phyloP scores from a whole-genome alignment of 345 rosid genomes.

The Boechera divaricarpa region DNA sequence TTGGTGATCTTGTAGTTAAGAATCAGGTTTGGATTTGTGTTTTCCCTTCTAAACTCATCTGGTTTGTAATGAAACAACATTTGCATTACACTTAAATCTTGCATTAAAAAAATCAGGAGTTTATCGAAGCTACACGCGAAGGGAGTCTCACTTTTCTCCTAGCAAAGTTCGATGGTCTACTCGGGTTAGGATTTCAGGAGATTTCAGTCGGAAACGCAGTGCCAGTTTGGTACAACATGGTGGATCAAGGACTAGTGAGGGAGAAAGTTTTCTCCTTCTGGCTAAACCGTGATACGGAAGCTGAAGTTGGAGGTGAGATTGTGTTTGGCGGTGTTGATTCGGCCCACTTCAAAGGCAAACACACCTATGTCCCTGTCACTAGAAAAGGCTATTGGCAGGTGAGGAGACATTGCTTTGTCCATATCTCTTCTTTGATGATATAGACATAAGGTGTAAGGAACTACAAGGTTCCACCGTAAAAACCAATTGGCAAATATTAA shows the following conservation, averaged over 20 bases:
- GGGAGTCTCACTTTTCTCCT: constrained; percentile 58
- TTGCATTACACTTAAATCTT: neutral
- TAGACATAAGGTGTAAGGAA: neutral
- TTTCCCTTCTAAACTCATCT: neutral
- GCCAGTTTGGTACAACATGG: constrained; percentile 83
- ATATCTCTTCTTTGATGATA: neutral
- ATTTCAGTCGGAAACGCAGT: constrained; percentile 67
- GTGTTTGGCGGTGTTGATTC: constrained; percentile 83
- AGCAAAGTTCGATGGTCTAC: constrained; percentile 79
- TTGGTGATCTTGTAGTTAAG: constrained; percentile 66
- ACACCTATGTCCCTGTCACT: constrained; percentile 72
- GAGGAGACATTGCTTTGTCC: constrained; percentile 1
- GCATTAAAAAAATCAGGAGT: constrained; percentile 50
- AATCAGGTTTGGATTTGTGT: constrained; percentile 58
- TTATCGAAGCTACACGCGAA: constrained; percentile 77
- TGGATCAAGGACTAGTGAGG: constrained; percentile 57
- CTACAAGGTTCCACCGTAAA: neutral
- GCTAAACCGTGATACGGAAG: constrained; percentile 64
- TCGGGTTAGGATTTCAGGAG: constrained; percentile 85
- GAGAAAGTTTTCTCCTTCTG: constrained; percentile 78
- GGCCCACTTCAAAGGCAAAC: constrained; percentile 69
- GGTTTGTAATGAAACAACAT: neutral
- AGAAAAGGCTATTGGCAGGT: constrained; percentile 90
- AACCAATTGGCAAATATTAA: neutral
- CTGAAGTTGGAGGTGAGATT: constrained; percentile 70